Evolutionary conservation across 129 eudicot species (phyloP), one percentile per base, ranked within the genome.

Genomic region (Daucus carota): DNA sequence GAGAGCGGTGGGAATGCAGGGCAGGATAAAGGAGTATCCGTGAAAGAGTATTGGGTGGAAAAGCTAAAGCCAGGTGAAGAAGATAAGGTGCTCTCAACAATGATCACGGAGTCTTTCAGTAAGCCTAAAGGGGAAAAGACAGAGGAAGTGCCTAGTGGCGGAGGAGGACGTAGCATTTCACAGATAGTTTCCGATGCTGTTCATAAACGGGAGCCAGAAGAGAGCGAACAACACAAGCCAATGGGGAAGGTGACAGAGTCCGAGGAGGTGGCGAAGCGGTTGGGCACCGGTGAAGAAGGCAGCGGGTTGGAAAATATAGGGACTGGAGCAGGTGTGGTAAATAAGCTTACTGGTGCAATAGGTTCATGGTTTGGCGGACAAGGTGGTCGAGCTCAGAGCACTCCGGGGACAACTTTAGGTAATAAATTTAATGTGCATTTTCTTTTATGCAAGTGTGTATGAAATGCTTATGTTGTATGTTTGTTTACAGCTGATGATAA

Each of bases 41-140:
- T 86, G 76, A 83, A 54, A 76, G 87, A 84, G 70, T 84, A 83
- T 63, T 66, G 87, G 76, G 87, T 79, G 9, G 97, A 90, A 87
- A 93, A 84, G 26, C 45, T 90, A 16, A 93, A 70, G 60, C 98
- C 97, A 0, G 87, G 96, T 3, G 95, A 93, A 0, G 98, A 90
- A 40, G 98, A 90, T 26, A 84, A 80, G 84, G 96, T 87, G 36
- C 77, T 93, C 8, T 86, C 96, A 9, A 86, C 89, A 32, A 85
- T 48, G 43, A 90, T 93, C 14, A 77, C 89, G 0, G 86, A 81
- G 52, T 81, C 83, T 32, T 15, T 90, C 1, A 16, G 40, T 33
- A 87, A 60, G 11, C 75, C 65, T 12, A 40, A 24, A 76, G 26
- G 68, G 11, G 57, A 20, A 0, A 24, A 41, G 17, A 24, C 31